Evolutionary conservation across 192 early-diverging fungal genomes (phyloP), one percentile per base, ranked within the genome.

Genomic region (Coemansia brasiliensis): DNA sequence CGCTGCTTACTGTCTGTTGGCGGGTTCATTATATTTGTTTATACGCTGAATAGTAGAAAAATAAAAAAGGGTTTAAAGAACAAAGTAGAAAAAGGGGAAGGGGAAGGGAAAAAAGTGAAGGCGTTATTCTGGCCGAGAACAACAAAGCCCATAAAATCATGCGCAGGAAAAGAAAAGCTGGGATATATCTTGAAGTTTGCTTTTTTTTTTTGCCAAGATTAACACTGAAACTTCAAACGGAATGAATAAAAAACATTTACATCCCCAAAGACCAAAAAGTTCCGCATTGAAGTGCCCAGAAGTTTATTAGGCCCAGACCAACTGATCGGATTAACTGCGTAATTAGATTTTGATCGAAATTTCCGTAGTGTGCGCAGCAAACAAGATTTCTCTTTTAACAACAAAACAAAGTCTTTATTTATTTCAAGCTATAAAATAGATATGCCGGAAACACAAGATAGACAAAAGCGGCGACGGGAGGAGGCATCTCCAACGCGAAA

Each of bases 1-100:
- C 64, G 59, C 53, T 72, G 75, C 57, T 79, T 79, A 27, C 17
- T 25, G 12, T 55, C 61, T 11, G 8, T 15, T 8, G 32, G 17
- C 27, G 39, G 20, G 16, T 25, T 39, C 53, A 55, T 55, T 26
- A n/a, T 20, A 56, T 13, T 16, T 21, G 24, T 56, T 32, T n/a
- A 27, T 25, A 43, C 26, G 43, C 24, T 22, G 22, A 54, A 54
- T n/a, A 16, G 45, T 27, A 43, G 38, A 39, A 18, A 13, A 42
- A 43, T 18, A 43, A n/a, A 20, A 43, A 43, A 43, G 15, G 52
- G 11, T 11, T 27, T 11, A 52, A 39, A 18, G 3, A 42, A 43
- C 7, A 43, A n/a, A 20, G 17, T 17, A 43, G 15, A 35, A n/a
- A n/a, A n/a, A n/a, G n/a, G n/a, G n/a, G n/a, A 43, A 40, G 24